A percentile compares a stretch with the other conserved stretches of the same genome.
These are phyloP conservation scores for Fusarium foetens DNA, from an alignment of 2,329 filamentous ascomycete species.

Conservation along the genomic window DNA sequence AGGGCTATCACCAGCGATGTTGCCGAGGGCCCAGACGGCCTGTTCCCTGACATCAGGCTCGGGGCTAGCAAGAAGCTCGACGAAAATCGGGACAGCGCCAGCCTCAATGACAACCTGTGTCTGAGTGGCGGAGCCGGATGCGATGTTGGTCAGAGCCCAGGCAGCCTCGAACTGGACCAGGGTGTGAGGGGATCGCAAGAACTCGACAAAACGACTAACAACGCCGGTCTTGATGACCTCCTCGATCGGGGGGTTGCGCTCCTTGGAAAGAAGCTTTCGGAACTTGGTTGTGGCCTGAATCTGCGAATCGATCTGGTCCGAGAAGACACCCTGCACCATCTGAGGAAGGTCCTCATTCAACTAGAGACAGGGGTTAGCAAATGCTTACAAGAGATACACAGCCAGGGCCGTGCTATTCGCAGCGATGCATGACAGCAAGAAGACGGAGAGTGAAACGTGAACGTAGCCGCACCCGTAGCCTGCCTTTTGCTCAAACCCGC, in stretches of 20 bases:
- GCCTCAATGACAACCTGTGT: constrained; percentile 99
- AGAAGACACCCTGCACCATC: constrained; percentile 98
- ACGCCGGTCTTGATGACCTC: constrained; percentile 99
- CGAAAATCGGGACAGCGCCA: constrained; percentile 97
- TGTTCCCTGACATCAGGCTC: constrained; percentile 98
- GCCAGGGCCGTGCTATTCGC: constrained; percentile 6
- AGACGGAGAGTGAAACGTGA: constrained; percentile 21
- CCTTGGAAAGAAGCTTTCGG: constrained; percentile 96
- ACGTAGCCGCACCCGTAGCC: neutral
- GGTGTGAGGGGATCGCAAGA: constrained; percentile 96
- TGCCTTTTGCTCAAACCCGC: constrained; percentile 29
- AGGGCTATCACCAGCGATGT: constrained; percentile 98
- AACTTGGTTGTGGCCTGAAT: constrained; percentile 99
- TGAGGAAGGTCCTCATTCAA: constrained; percentile 97
- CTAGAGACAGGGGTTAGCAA: constrained; percentile 59
- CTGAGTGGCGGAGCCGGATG: constrained; percentile 94
- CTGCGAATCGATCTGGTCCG: constrained; percentile 96
- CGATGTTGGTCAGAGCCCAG: constrained; percentile 99
- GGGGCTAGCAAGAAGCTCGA: constrained; percentile 92
- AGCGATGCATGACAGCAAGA: constrained; percentile 1
- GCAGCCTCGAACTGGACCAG: constrained; percentile 99
- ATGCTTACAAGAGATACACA: constrained; percentile 3
- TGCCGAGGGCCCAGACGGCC: constrained; percentile 97
- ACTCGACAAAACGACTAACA: constrained; percentile 96
- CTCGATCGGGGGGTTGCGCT: constrained; percentile 98